Evolutionary conservation across 1,139 yeast genomes (phyloP).

Genomic region (Blastobotrys serpentis): DNA sequence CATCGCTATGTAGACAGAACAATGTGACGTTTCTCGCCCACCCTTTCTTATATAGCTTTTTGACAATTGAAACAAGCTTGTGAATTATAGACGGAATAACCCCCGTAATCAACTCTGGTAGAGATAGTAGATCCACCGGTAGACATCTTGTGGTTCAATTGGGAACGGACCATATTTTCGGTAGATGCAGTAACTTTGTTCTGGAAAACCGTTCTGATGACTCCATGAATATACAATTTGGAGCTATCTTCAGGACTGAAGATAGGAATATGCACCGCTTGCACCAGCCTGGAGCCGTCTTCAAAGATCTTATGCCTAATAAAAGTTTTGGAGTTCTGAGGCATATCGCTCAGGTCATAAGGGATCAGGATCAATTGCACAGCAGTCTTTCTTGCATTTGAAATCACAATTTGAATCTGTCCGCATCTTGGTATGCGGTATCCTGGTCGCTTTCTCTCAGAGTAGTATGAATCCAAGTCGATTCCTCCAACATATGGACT

Average conservation of each 20-base stretch:
- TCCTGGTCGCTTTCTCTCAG: constrained; percentile 38
- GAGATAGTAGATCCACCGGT: neutral
- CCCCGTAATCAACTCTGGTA: constrained; percentile 4
- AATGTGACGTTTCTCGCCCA: too few relatives aligned
- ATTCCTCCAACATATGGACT: constrained; percentile 45
- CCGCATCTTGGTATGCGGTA: constrained; percentile 44
- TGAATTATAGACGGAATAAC: neutral
- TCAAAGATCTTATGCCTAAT: constrained; percentile 37
- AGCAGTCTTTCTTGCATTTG: constrained; percentile 43
- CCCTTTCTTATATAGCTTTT: neutral
- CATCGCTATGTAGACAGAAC: constrained; percentile 1
- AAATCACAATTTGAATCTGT: constrained; percentile 43
- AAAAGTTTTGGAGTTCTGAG: constrained; percentile 35
- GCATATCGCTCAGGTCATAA: constrained; percentile 40
- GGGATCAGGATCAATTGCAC: constrained; percentile 41
- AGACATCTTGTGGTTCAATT: neutral
- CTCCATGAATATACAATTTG: constrained; percentile 41
- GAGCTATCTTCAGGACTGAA: constrained; percentile 34
- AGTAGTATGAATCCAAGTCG: constrained; percentile 37
- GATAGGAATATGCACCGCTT: constrained; percentile 39
- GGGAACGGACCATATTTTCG: constrained; percentile 2
- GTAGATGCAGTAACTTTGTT: constrained; percentile 28
- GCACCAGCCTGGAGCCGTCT: constrained; percentile 26
- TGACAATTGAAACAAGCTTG: constrained; percentile 5
- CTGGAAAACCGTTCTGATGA: constrained; percentile 41